Evolutionary conservation across 345 rosid species (phyloP).

Genomic region (Punica granatum): DNA sequence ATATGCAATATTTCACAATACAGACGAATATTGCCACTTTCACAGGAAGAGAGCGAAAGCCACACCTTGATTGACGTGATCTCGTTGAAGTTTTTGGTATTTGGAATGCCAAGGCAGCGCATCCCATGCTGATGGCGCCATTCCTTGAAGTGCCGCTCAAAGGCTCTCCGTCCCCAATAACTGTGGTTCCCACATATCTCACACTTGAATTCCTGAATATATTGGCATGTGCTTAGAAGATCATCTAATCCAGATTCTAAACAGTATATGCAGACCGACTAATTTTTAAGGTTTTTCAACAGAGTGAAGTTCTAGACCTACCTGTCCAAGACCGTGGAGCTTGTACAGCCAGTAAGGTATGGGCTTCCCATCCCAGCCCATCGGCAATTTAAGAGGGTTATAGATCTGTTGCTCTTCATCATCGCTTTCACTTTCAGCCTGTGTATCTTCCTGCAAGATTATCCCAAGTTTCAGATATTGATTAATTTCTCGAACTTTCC

Average conservation of each 20-base stretch:
- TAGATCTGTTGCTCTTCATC: slow-evolving; percentile 95
- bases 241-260: background rate
- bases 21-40: background rate
- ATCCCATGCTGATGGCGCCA: slow-evolving; percentile 99
- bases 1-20: background rate
- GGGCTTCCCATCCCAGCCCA: slow-evolving; percentile 99
- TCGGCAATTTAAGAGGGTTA: slow-evolving; percentile 90
- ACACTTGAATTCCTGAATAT: slow-evolving; percentile 74
- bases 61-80: slow-evolving; percentile 81
- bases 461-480: slow-evolving; percentile 3
- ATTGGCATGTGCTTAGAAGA: background rate
- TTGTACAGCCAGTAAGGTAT: slow-evolving; percentile 99
- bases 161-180: slow-evolving; percentile 98
- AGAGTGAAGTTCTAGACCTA: slow-evolving; percentile 10
- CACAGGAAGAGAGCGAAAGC: background rate
- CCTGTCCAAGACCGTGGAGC: slow-evolving; percentile 99
- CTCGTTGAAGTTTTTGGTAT: slow-evolving; percentile 97
- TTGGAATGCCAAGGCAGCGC: slow-evolving; percentile 98
- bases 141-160: slow-evolving; percentile 97
- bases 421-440: slow-evolving; percentile 88
- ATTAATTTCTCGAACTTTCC: background rate
- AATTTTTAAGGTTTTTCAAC: background rate
- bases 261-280: background rate
- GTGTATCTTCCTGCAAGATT: slow-evolving; percentile 70
- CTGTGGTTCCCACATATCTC: slow-evolving; percentile 95